Percentiles rank a stretch among this genome's conserved stretches.
Conservation (phyloP, 176 grass and related monocot genomes). For the Oryza australiensis region DNA sequence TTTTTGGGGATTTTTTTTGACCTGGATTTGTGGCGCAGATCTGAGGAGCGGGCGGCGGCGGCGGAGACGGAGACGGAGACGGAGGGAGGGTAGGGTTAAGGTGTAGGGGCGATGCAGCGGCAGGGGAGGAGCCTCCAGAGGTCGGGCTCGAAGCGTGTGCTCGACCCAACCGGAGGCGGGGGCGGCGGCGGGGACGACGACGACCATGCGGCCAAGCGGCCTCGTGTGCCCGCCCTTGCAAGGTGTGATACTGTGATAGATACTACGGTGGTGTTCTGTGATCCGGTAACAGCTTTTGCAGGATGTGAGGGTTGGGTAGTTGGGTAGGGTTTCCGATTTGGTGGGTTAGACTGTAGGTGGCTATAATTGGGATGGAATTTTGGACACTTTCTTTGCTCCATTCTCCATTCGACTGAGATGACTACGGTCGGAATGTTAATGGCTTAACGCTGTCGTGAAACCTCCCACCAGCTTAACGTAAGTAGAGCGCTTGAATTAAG, state of each 20-base stretch:
- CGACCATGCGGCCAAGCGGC: constrained; percentile 48
- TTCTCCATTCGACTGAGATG: not conserved
- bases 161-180: constrained; percentile 30
- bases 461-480: not conserved
- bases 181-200: constrained; percentile 49
- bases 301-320: not conserved
- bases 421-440: not conserved
- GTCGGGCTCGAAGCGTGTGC: constrained; percentile 54
- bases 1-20: constrained; percentile 1
- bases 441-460: constrained; percentile 5
- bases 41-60: constrained; percentile 14
- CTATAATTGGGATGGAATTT: not conserved
- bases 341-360: constrained; percentile 1
- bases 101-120: constrained; percentile 47
- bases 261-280: not conserved
- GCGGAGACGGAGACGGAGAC: not conserved
- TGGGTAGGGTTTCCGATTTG: constrained; percentile 4
- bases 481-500: not conserved
- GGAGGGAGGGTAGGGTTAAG: constrained; percentile 9
- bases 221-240: constrained; percentile 59
- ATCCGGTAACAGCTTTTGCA: not conserved
- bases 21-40: constrained; percentile 47
- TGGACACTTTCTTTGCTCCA: not conserved
- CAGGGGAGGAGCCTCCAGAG: constrained; percentile 43
- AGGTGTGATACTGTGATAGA: constrained; percentile 22